Base-by-base conservation (phyloP, 495 filamentous ascomycete species). In the Xylaria nigripes region DNA sequence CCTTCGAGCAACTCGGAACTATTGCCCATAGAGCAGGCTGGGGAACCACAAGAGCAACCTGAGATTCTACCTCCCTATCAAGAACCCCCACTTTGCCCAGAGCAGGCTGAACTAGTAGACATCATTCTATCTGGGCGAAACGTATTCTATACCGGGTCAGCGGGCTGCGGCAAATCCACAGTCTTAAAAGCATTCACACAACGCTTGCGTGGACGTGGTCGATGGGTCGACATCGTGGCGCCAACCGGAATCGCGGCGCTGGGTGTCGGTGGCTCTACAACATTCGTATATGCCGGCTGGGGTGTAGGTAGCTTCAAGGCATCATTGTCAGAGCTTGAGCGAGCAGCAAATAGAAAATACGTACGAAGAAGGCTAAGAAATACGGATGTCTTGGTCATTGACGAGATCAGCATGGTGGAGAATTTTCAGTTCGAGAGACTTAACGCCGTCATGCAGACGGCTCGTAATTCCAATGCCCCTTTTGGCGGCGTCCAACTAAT, bases 401-500 rank as follows among this genome's bases (percentile, higher is more conserved):
- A 76, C 54, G 75, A 76, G 47, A 71, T 78, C 19, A 68, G 60
- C 22, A 73, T 81, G 79, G 67, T 81, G 0, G 78, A 81, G 42
- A 81, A 80, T 42, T 60, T 72, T 1, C 70, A 77, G 38, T 74
- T 85, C 16, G 75, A 79, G 51, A 66, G 81, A 18, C 60, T 85
- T 0, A 80, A 80, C 51, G 57, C 46, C 6, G 52, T 78, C 23
- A 74, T 83, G 71, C 74, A 80, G 48, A 57, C 36, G 10, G 68
- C 62, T 19, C 64, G 72, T 34, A 4, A 41, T 3, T 84, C 83
- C 54, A 86, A 86, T 59, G 81, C 81, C 4, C 70, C 79, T 1
- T 98, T 96, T 67, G 93, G 93, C 25, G 92, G 91, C 1, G 90
- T 95, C 40, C 92, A 96, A 62, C 76, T 98, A 29, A 81, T 98